Conservation (phyloP, 768 basidiomycete species). For the Calvatia gigantea region DNA sequence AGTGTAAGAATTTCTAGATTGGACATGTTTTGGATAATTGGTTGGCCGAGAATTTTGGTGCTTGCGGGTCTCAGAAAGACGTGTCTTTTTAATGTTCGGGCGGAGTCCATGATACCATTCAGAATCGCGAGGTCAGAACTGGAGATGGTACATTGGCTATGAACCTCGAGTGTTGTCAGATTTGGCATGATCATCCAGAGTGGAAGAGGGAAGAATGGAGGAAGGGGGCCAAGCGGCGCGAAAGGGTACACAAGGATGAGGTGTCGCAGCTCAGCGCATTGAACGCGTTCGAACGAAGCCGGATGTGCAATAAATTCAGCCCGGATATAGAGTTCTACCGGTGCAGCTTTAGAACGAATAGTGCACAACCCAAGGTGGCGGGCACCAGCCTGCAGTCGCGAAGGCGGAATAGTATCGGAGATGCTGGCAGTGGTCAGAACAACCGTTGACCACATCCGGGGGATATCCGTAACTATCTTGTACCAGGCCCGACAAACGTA, state of each 20-base stretch:
- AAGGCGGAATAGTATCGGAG: background rate
- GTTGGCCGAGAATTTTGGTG: background rate
- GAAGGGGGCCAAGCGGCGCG: background rate
- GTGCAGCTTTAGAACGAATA: background rate
- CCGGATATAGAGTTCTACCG: background rate
- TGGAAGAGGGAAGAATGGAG: background rate
- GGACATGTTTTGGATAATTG: background rate
- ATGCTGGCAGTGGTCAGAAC: background rate
- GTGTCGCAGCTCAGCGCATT: background rate
- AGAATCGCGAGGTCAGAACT: background rate
- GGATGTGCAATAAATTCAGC: background rate
- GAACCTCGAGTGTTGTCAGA: background rate
- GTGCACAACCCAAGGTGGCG: background rate
- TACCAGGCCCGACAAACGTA: background rate
- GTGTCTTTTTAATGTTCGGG: background rate
- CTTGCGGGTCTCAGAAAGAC: background rate
- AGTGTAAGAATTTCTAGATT: background rate
- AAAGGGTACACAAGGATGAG: background rate
- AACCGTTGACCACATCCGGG: background rate
- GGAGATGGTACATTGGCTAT: background rate
- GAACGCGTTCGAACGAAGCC: background rate
- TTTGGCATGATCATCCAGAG: too few relatives aligned
- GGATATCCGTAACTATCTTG: background rate
- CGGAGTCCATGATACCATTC: background rate
- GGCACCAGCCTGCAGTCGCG: background rate